Conservation (phyloP, 768 basidiomycete species). For the Steccherinum ochraceum region DNA sequence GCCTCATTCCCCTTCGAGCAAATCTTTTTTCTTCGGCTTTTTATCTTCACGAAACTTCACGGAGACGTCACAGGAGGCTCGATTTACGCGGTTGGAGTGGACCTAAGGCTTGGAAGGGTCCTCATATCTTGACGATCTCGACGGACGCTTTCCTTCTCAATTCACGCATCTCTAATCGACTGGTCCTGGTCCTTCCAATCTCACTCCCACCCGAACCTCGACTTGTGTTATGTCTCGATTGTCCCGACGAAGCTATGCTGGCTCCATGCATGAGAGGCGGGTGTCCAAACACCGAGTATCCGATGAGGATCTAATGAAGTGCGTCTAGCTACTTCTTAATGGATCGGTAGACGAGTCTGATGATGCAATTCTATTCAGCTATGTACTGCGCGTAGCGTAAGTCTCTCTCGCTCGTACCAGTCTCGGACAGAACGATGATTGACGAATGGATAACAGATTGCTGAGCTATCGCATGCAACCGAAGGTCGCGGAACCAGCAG, state of each 20-base stretch:
- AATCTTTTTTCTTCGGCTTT: too few relatives aligned
- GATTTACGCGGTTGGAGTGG: too few relatives aligned
- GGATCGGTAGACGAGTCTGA: constrained; percentile 4
- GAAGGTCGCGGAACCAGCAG: constrained; percentile 33
- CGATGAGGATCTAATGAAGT: constrained; percentile 87
- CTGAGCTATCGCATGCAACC: constrained; percentile 66
- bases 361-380: constrained; percentile 37
- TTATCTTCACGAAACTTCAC: too few relatives aligned
- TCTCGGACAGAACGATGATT: background rate
- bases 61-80: too few relatives aligned
- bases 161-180: too few relatives aligned
- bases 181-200: too few relatives aligned
- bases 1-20: too few relatives aligned
- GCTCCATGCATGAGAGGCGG: constrained; percentile 64
- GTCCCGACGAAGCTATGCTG: constrained; percentile 63
- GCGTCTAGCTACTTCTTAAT: constrained; percentile 24
- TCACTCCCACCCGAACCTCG: too few relatives aligned
- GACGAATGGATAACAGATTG: constrained; percentile 39
- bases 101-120: too few relatives aligned
- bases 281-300: constrained; percentile 71
- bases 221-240: constrained; percentile 39
- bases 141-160: too few relatives aligned
- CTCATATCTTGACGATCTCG: too few relatives aligned
- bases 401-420: constrained; percentile 23
- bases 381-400: constrained; percentile 80